Evolutionary conservation across 768 basidiomycete species (phyloP), one percentile per base, ranked within the genome.

Genomic region (Boletus tylopilopsis): DNA sequence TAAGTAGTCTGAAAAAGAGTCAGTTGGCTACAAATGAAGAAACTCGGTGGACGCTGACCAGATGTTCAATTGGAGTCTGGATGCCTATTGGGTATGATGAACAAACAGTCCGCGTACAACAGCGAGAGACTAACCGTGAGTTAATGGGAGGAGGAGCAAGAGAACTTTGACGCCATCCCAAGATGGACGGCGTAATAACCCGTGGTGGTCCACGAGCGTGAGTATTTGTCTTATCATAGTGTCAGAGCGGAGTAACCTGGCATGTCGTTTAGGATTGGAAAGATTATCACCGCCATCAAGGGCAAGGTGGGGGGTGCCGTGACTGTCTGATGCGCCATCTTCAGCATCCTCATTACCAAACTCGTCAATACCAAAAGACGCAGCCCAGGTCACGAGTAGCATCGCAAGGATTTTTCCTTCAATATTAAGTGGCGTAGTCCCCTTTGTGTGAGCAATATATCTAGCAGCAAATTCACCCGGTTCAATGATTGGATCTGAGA

Each of bases 111-210:
- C 34, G 13, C 18, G 29, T 4, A 35, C 13, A 25, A 24, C 22
- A 21, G 8, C 2, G 23, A 24, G 1, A 13, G 42, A 66, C 75
- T 55, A 53, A 94, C 94, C 91, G 67, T 90, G 84, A 47, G 92
- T 84, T 38, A 97, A 74, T 7, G 94, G 93, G 49, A 92, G 70
- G 25, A 93, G 70, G 39, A 96, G 74, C 25, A 95, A 69, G 42
- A 97, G 72, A 6, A 80, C 82, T 29, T 90, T 78, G 19, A 93
- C 84, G 5, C 93, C 91, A 53, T 96, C 94, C 82, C 90, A 87
- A 8, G 85, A 80, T 1, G 91, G 91, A 47, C 82, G 81, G 25
- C 94, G 76, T 63, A 94, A 73, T 25, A 96, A 69, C 23, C 85
- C 86, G 51, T 85, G 81, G 34, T 82, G 71, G 64, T 97, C 94